Conservation (phyloP, 2,329 filamentous ascomycete species). For the Colletotrichum gigasporum region DNA sequence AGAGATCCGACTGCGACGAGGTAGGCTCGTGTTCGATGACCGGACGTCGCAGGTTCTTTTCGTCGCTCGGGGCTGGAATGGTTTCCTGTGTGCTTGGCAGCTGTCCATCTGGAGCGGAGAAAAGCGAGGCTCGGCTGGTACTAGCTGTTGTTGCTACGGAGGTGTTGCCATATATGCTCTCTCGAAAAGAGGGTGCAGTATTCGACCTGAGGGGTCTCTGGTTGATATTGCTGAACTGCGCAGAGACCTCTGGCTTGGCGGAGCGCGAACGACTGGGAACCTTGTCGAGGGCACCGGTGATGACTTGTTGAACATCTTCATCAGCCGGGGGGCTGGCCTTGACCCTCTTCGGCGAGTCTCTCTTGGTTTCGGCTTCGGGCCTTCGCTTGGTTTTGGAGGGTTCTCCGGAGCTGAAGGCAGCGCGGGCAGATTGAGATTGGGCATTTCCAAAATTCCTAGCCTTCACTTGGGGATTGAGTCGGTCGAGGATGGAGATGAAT, state of each 20-base stretch:
- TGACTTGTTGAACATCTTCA: neutral
- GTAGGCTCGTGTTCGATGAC: neutral
- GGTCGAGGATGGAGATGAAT: neutral
- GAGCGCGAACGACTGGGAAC: conserved; percentile 18
- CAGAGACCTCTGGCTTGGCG: neutral
- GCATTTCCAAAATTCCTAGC: neutral
- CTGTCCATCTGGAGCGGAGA: neutral
- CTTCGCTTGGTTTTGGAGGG: conserved; percentile 1
- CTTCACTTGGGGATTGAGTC: neutral
- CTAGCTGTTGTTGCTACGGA: neutral
- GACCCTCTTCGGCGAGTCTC: neutral
- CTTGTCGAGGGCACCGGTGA: neutral
- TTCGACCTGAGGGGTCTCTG: neutral
- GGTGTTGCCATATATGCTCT: neutral
- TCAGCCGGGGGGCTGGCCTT: neutral
- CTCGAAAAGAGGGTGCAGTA: neutral
- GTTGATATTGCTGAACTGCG: neutral
- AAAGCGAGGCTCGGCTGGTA: conserved; percentile 12
- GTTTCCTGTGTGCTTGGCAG: conserved; percentile 10
- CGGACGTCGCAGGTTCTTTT: neutral
- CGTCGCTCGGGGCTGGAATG: neutral
- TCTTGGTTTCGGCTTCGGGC: neutral
- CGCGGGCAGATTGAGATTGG: neutral
- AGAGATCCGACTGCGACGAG: conserved; percentile 4
- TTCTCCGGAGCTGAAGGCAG: neutral